Evolutionary conservation across 2,329 filamentous ascomycete species (phyloP), one percentile per base, ranked within the genome.

Genomic region (Fusarium keratoplasticum): DNA sequence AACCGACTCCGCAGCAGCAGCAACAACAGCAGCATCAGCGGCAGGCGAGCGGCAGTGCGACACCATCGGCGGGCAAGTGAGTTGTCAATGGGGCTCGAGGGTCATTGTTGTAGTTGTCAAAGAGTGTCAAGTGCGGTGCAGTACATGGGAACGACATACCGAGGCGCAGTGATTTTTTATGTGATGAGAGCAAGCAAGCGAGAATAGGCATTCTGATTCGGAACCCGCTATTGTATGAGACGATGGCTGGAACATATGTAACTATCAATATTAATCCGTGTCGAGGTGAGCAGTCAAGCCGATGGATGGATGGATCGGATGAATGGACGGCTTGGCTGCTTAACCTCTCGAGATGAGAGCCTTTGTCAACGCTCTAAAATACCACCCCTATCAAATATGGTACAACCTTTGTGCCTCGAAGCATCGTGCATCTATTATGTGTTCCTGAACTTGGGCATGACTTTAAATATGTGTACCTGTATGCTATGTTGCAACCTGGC

Each of bases 1-100:
- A 52, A n/a, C 25, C 22, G 16, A n/a, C 44, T 18, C 61, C 66
- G 25, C 74, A 74, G 40, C 78, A 79, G 31, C 42, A 33, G 18
- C 42, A 33, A 18, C 27, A 33, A 13, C 61, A 69, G n/a, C 73
- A 74, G 40, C 78, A 79, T 20, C 81, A 80, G 59, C 81, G 83
- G 40, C 82, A 84, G 62, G 73, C 82, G 16, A 85, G 84, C 47
- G 81, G 82, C 42, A 85, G 83, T 44, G 83, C 82, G 38, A 85
- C 84, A 10, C 83, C 83, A 33, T 82, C 82, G 16, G 76, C 76
- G 20, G 73, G 76, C 61, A 78, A 78, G 64, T 80, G 71, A 66
- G 57, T 11, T 29, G 33, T 38, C 20, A 31, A 62, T 50, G 22
- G n/a, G 25, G 22, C 44, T 52, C 36, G 33, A 20, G 35, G 40